Base-by-base conservation (phyloP, 495 filamentous ascomycete species). In the Aspergillus panamensis region DNA sequence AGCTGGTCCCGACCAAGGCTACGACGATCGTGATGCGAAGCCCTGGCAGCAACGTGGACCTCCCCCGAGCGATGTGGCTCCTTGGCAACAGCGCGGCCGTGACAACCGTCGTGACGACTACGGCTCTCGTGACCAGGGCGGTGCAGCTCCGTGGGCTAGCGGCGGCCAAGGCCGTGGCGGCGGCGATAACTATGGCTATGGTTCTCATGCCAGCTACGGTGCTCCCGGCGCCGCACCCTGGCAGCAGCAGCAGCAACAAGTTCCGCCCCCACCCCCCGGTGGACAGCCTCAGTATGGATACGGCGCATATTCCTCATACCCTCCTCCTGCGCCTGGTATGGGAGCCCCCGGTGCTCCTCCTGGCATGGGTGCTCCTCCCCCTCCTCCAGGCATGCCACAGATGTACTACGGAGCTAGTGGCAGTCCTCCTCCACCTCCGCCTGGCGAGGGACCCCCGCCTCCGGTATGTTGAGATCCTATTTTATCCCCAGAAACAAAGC, bases 1-100 rank as follows among this genome's bases (percentile, higher is more conserved):
- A 80, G 90, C 86, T 44, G 91, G 90, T 20, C 88, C 91, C 54
- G 80, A 77, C 13, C 73, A 80, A 17, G 77, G 73, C 30, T 75
- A 76, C 42, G 78, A 77, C 14, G 85, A 86, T 59, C 77, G 80
- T 62, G 80, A 82, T 63, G 71, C 77, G 58, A 92, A 92, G 70
- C 94, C 94, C 25, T 97, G 94, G 94, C 89, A 96, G 73, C 91
- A 90, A 49, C 69, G 68, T 13, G 16, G 16, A 19, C 76, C 73
- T 1, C 91, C 91, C 30, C 88, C 92, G 39, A 91, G 92, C 52
- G 91, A 86, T 52, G 83, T 91, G 59, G 93, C 94, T 65, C 94
- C 94, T 16, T 84, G 82, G 81, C 78, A 82, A 59, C 79, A 81
- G 60, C 66, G 84, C 72, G 80, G 79, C 62, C 83, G 85, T 19